Evolutionary conservation across 2,329 filamentous ascomycete genomes (phyloP).

Genomic region (Pseudogymnoascus destructans): DNA sequence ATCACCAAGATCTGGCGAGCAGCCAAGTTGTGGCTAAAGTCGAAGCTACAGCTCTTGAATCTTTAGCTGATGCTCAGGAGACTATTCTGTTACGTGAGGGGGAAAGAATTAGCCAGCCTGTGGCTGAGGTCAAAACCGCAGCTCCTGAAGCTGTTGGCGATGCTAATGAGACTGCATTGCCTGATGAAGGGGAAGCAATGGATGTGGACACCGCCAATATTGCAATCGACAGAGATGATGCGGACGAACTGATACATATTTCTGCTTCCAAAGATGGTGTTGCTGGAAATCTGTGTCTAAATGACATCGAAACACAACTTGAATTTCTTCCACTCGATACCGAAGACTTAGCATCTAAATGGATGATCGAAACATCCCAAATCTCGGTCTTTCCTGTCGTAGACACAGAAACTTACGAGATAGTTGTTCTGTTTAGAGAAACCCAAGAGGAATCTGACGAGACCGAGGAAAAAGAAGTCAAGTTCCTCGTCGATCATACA

Average conservation of each 20-base stretch:
- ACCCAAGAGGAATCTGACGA: not conserved
- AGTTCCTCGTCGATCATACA: constrained; percentile 19
- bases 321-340: not conserved
- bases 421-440: not conserved
- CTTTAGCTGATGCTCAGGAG: not conserved
- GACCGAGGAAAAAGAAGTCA: constrained; percentile 14
- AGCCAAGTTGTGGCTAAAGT: constrained; percentile 22
- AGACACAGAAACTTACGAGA: not conserved
- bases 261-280: not conserved
- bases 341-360: not conserved
- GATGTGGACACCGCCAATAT: constrained; percentile 17
- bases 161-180: constrained; percentile 19
- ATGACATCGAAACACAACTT: not conserved
- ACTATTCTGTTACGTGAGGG: not conserved
- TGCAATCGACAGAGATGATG: not conserved
- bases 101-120: constrained; percentile 16
- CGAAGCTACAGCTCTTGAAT: constrained; percentile 10
- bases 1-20: constrained; percentile 17
- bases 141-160: constrained; percentile 13
- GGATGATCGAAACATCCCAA: not conserved
- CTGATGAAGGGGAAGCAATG: constrained; percentile 22
- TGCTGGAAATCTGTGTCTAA: constrained; percentile 7
- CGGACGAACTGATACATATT: not conserved
- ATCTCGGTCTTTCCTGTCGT: not conserved
- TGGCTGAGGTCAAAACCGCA: constrained; percentile 10